Percentiles rank a stretch among this genome's conserved stretches.
phyloP scores from a whole-genome alignment of 1,284 basidiomycete species.

The Ustilago xerochloae region DNA sequence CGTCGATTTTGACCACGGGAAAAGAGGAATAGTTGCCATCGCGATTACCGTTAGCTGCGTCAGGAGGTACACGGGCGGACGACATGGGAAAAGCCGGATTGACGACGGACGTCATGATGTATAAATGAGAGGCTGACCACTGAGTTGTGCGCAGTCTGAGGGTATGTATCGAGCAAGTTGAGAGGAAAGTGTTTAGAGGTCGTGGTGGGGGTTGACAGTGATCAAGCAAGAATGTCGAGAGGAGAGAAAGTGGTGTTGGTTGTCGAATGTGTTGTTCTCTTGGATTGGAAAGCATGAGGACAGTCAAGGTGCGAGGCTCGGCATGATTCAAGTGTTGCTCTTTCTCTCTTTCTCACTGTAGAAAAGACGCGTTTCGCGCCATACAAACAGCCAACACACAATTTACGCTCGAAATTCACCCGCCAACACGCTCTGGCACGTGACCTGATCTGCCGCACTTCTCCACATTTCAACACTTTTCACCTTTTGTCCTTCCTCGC shows the following conservation, averaged over 20 bases:
- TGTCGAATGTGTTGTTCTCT: constrained; percentile 32
- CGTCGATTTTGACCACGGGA: constrained; percentile 57
- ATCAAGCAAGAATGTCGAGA: neutral
- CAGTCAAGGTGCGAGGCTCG: neutral
- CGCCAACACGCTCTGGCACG: constrained; percentile 20
- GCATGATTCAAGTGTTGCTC: constrained; percentile 28
- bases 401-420: constrained; percentile 2
- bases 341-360: neutral
- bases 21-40: constrained; percentile 63
- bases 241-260: no score
- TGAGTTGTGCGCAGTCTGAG: neutral
- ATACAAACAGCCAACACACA: neutral
- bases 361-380: constrained; percentile 35
- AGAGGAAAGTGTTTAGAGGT: neutral
- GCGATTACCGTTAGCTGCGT: constrained; percentile 37
- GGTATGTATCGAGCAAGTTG: neutral
- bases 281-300: neutral
- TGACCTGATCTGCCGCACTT: constrained; percentile 29
- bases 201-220: constrained; percentile 2
- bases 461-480: constrained; percentile 22
- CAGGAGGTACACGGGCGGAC: constrained; percentile 38
- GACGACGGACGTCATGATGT: constrained; percentile 37
- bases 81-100: constrained; percentile 38
- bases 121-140: neutral
- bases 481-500: neutral